A percentile compares a stretch with the other conserved stretches of the same genome.
Conservation (phyloP, 176 grass and related monocot species). For the Oryza brachyantha region DNA sequence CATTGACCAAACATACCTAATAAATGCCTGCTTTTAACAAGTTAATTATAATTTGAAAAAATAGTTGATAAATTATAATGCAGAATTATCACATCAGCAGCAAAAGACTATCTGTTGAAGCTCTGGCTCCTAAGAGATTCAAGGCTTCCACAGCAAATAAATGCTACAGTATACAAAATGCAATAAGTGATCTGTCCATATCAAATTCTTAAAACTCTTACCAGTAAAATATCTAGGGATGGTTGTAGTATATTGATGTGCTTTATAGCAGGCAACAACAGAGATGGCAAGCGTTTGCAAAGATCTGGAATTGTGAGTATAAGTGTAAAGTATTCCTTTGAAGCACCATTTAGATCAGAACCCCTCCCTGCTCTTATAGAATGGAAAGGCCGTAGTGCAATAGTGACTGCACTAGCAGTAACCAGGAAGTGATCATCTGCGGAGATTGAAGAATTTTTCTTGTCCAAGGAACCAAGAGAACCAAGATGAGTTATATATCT, state of each 20-base stretch:
- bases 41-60: background rate
- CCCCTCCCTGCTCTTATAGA: slow-evolving; percentile 41
- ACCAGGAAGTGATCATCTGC: slow-evolving; percentile 69
- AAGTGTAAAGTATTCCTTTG: slow-evolving; percentile 55
- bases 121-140: slow-evolving; percentile 2
- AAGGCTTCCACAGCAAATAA: slow-evolving; percentile 21
- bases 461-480: slow-evolving; percentile 38
- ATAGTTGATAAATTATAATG: background rate
- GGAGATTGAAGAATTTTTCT: slow-evolving; percentile 38
- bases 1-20: background rate
- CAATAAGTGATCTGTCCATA: background rate
- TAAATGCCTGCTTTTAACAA: background rate
- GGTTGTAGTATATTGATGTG: slow-evolving; percentile 67
- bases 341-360: slow-evolving; percentile 47
- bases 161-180: slow-evolving; percentile 19
- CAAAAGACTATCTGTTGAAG: background rate
- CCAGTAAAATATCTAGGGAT: slow-evolving; percentile 70
- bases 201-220: slow-evolving; percentile 52
- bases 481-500: slow-evolving; percentile 55
- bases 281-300: slow-evolving; percentile 59
- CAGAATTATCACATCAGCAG: background rate
- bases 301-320: slow-evolving; percentile 88
- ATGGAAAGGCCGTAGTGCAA: slow-evolving; percentile 85
- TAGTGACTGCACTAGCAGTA: slow-evolving; percentile 76
- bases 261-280: slow-evolving; percentile 78